Conservation (phyloP, 192 early-diverging fungal genomes). For the Backusella macrospora region DNA sequence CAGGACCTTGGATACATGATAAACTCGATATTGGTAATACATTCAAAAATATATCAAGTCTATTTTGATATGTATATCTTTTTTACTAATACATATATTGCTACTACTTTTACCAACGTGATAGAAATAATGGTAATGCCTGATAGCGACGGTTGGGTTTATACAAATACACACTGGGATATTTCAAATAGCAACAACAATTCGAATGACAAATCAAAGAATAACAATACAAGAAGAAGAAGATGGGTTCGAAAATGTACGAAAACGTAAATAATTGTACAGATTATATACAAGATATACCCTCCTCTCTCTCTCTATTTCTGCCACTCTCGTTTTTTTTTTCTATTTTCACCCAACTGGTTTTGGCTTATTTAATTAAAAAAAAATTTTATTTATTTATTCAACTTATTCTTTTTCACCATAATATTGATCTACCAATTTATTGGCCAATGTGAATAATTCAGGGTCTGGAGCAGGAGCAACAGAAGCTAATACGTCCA, state of each 20-base stretch:
- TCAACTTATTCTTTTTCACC: conserved; percentile 14
- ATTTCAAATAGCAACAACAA: background rate
- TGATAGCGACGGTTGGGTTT: conserved; percentile 47
- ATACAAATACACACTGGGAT: conserved; percentile 42
- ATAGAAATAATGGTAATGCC: conserved; percentile 35
- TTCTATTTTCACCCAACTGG: conserved; percentile 1
- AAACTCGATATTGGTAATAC: conserved; percentile 34
- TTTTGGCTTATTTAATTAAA: conserved; percentile 3
- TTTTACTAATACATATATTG: background rate
- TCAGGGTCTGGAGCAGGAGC: conserved; percentile 32
- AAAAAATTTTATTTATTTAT: background rate
- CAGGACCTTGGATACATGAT: conserved; percentile 43
- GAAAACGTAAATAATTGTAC: background rate
- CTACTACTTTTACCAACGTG: background rate
- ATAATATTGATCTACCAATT: conserved; percentile 34
- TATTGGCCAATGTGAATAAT: conserved; percentile 28
- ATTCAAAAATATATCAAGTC: background rate
- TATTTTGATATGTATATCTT: background rate
- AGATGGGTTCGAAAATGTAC: conserved; percentile 35
- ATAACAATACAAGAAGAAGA: conserved; percentile 34
- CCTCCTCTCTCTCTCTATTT: background rate
- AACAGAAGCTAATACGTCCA: conserved; percentile 29
- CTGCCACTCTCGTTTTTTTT: no score
- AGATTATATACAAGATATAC: background rate
- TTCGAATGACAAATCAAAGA: conserved; percentile 2